Base-by-base conservation (phyloP, 2,329 filamentous ascomycete genomes). In the Fusarium sp. region DNA sequence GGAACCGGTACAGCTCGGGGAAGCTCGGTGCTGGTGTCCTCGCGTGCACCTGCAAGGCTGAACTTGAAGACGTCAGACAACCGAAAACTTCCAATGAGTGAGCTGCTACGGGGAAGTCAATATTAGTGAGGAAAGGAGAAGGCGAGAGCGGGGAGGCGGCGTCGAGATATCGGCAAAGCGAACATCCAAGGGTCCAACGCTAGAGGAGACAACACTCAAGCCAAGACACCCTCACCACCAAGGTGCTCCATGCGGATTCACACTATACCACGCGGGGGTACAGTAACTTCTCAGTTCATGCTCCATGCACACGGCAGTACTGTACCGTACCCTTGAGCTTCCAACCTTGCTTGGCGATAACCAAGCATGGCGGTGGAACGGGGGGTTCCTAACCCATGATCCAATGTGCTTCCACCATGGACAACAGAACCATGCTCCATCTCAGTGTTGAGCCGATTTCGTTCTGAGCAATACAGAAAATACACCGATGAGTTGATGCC, bases 231-330 rank as follows among this genome's bases (percentile, higher is more conserved):
- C 41, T 64, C 48, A 48, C 63, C 63, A 67, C 45, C 52, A 39
- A 45, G 45, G 63, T 37, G 23, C 41, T 25, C 34, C 59, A 25
- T 7, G 13, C 16, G 16, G 37, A 52, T 52, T 32, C 48, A 52
- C 27, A 32, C 35, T 60, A 43, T 18, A 20, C 34, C 34, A n/a
- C 25, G 48, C 30, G 32, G 25, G 57, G 32, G 48, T 39, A 74
- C 23, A 41, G 32, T 25, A 57, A 11, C 62, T 64, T 72, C 64
- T 63, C 57, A 41, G 50, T 57, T 74, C 68, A 64, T 56, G 34
- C 37, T 41, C 41, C 27, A 61, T 64, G 62, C 48, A 32, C 48
- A 52, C 48, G 48, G 48, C 27, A 52, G 11, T 52, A 20, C 6
- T 9, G 27, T 52, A 52, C 27, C 18, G 48, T 52, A 52, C 27